Conservation (phyloP, 495 filamentous ascomycete species). For the Mytilinidion resinicola region DNA sequence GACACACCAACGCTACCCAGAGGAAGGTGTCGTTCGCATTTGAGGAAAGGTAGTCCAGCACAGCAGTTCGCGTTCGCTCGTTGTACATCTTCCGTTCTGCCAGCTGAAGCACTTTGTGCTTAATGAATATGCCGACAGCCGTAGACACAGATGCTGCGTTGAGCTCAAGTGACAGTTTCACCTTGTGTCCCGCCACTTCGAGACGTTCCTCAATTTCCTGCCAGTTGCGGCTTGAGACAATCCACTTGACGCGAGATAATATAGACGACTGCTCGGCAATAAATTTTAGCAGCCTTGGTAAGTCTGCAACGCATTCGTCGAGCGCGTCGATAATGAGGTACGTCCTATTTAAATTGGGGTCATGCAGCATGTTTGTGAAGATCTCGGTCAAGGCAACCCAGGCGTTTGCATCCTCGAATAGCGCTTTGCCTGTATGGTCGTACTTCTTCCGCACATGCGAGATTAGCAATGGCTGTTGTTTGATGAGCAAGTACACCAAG, state of each 20-base stretch:
- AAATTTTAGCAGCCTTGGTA: not conserved
- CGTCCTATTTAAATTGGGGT: conserved; percentile 20
- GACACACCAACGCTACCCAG: too few relatives aligned
- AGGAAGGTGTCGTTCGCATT: conserved; percentile 29
- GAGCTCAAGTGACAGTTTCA: conserved; percentile 32
- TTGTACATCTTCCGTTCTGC: conserved; percentile 20
- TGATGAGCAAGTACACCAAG: conserved; percentile 37
- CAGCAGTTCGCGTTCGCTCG: conserved; percentile 2
- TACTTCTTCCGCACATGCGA: conserved; percentile 28
- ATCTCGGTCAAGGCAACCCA: conserved; percentile 31
- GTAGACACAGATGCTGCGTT: conserved; percentile 24
- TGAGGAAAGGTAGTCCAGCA: conserved; percentile 14
- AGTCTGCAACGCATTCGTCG: not conserved
- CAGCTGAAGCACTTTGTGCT: conserved; percentile 27
- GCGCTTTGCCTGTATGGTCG: conserved; percentile 21
- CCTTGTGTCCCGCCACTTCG: conserved; percentile 5
- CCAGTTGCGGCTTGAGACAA: conserved; percentile 36
- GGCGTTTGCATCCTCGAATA: conserved; percentile 36
- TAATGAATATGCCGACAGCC: conserved; percentile 28
- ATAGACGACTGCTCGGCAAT: not conserved
- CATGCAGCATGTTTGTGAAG: conserved; percentile 34
- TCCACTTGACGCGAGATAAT: conserved; percentile 33
- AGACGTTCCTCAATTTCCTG: conserved; percentile 32
- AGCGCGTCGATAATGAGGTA: conserved; percentile 27
- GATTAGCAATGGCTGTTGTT: conserved; percentile 33